Conservation (phyloP, 2,329 filamentous ascomycete species). For the Scleromitrula shiraiana region DNA sequence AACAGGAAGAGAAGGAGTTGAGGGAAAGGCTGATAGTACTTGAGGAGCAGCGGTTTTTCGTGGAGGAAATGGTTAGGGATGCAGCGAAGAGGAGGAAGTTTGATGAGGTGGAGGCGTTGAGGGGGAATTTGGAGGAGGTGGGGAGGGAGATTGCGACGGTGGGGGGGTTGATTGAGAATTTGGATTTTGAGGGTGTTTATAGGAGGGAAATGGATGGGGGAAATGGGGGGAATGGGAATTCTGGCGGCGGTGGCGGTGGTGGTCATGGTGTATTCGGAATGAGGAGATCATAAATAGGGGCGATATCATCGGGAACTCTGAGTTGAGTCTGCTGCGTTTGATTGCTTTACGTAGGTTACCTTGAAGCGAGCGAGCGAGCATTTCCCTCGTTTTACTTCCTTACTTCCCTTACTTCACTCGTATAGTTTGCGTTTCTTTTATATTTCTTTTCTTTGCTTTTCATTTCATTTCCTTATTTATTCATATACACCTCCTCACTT, state of each 20-base stretch:
- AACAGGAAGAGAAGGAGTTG: conserved; percentile 61
- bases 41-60: conserved; percentile 67
- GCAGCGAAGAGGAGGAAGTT: conserved; percentile 60
- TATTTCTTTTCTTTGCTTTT: too few species aligned
- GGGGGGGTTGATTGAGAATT: conserved; percentile 46
- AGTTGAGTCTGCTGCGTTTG: too few species aligned
- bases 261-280: conserved; percentile 10
- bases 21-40: conserved; percentile 60
- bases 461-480: too few species aligned
- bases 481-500: neutral
- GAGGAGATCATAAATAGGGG: conserved; percentile 2
- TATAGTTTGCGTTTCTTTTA: too few species aligned
- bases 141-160: conserved; percentile 57
- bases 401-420: too few species aligned
- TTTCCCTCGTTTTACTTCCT: too few species aligned
- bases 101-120: conserved; percentile 58
- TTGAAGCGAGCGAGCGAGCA: neutral
- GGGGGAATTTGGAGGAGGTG: conserved; percentile 57
- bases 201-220: conserved; percentile 13
- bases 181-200: conserved; percentile 38
- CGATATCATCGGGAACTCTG: neutral
- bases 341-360: too few species aligned
- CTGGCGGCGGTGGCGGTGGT: neutral
- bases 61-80: conserved; percentile 61
- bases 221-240: too few species aligned